These are phyloP conservation scores for Stereum hirsutum DNA, from an alignment of 1,284 basidiomycete genomes.

Conservation along the genomic window DNA sequence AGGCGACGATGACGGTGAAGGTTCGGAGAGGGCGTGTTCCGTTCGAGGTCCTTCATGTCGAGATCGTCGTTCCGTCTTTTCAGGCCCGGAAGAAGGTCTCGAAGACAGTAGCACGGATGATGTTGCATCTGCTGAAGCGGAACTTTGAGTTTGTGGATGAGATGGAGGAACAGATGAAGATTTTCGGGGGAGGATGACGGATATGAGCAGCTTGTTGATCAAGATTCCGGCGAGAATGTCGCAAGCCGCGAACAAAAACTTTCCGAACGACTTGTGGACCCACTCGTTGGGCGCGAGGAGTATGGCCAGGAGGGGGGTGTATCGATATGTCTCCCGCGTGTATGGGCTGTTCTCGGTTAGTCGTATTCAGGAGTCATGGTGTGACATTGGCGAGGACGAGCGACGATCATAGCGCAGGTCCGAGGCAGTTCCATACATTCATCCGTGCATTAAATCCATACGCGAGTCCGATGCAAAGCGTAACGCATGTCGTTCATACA, in stretches of 20 bases:
- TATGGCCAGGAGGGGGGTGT: constrained; percentile 88
- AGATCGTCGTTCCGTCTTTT: too few relatives aligned
- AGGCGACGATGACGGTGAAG: too few relatives aligned
- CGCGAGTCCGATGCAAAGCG: neutral
- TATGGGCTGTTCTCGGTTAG: constrained; percentile 72
- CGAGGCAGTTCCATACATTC: too few relatives aligned
- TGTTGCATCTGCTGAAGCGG: neutral
- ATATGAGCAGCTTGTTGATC: constrained; percentile 62
- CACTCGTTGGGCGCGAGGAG: constrained; percentile 75
- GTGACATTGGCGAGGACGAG: too few relatives aligned
- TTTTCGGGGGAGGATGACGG: constrained; percentile 32
- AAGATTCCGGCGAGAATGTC: constrained; percentile 79
- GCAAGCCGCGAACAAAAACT: constrained; percentile 81
- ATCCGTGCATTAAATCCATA: too few relatives aligned
- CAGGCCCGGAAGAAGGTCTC: too few relatives aligned
- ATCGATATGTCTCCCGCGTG: constrained; percentile 89
- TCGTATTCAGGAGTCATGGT: too few relatives aligned
- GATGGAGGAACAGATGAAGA: constrained; percentile 2
- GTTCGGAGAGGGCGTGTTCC: too few relatives aligned
- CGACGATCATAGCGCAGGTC: too few relatives aligned
- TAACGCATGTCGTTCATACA: neutral
- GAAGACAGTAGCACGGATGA: too few relatives aligned
- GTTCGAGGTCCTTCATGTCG: too few relatives aligned
- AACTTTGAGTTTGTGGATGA: neutral
- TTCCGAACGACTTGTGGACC: constrained; percentile 80